Conservation (phyloP, 805 yeast genomes). For the Saccharomycopsis capsularis region DNA sequence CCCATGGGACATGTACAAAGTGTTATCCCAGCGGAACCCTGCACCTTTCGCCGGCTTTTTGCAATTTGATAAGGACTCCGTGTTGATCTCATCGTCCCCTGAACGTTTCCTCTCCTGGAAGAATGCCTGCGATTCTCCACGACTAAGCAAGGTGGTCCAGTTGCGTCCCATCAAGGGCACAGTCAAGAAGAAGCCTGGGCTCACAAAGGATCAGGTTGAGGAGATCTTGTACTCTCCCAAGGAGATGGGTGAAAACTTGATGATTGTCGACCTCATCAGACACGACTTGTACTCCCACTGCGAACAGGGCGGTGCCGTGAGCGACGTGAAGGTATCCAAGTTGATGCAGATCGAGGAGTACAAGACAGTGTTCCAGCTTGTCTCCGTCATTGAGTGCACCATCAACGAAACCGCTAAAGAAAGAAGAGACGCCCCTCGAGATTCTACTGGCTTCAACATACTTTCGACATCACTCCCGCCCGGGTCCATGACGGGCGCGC, state of each 20-base stretch:
- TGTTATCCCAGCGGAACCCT: slow-evolving; percentile 67
- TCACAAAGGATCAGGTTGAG: slow-evolving; percentile 54
- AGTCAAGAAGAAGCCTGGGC: slow-evolving; percentile 54
- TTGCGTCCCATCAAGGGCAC: slow-evolving; percentile 96
- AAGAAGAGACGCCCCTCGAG: slow-evolving; percentile 1
- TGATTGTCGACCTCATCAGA: slow-evolving; percentile 94
- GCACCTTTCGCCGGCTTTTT: slow-evolving; percentile 87
- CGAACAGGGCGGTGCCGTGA: slow-evolving; percentile 33
- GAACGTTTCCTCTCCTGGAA: slow-evolving; percentile 87
- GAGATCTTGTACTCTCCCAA: slow-evolving; percentile 70
- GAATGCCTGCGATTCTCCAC: slow-evolving; percentile 17
- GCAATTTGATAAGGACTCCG: slow-evolving; percentile 54
- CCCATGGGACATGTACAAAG: slow-evolving; percentile 78
- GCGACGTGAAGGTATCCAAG: slow-evolving; percentile 61
- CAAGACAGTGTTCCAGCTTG: slow-evolving; percentile 83
- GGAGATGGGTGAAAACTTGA: slow-evolving; percentile 90
- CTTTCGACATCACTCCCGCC: slow-evolving; percentile 82
- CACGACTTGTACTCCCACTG: slow-evolving; percentile 66
- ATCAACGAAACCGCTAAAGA: slow-evolving; percentile 25
- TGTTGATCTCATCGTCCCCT: slow-evolving; percentile 82
- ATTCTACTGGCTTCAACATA: slow-evolving; percentile 68
- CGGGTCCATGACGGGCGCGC: slow-evolving; percentile 99
- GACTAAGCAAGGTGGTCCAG: slow-evolving; percentile 44
- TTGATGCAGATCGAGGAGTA: slow-evolving; percentile 93
- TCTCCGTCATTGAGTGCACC: slow-evolving; percentile 76